Evolutionary conservation across 1,284 basidiomycete species (phyloP), one percentile per base, ranked within the genome.

Genomic region (Ustilago curta): DNA sequence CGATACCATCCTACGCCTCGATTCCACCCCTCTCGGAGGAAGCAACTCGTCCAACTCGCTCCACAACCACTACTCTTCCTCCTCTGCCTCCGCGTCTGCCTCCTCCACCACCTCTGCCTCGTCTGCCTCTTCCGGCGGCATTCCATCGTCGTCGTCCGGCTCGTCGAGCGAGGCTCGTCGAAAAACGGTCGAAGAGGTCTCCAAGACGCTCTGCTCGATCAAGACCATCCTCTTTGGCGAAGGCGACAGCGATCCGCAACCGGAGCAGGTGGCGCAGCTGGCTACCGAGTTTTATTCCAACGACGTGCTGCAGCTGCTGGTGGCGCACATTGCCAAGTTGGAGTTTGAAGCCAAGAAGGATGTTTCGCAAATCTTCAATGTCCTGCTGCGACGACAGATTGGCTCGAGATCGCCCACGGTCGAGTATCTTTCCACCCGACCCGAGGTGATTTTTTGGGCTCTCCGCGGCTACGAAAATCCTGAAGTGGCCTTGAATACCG

Each of bases 271-370:
- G 1, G 82, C 82, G 0, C 94, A 97, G 84, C 90, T 99, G 18
- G 93, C 96, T 0, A 94, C 97, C 84, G 96, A 99, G 84, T 93
- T 94, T 6, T 99, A 99, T 86, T 91, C 91, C 69, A 92, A 92
- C 61, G 94, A 98, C 84, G 88, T 98, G 23, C 88, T 99, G 11
- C 89, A 91, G 70, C 87, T 91, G 52, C 90, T 99, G 70, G 91
- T 98, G 18, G 87, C 90, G 50, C 90, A 93, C 84, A 92, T 98
- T 77, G 89, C 87, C 35, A 90, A 91, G 40, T 92, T 99, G 83
- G 97, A 99, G 83, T 99, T 99, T 83, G 97, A 99, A 87, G 87
- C 88, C 6, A 86, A 88, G 53, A 99, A 99, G 87, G 97, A 99
- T 81, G 94, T 96, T 31, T 93, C 95, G 0, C 93, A 95, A 86